phyloP scores from a whole-genome alignment of 306 rosid species.

The Sechiopsis laciniata region DNA sequence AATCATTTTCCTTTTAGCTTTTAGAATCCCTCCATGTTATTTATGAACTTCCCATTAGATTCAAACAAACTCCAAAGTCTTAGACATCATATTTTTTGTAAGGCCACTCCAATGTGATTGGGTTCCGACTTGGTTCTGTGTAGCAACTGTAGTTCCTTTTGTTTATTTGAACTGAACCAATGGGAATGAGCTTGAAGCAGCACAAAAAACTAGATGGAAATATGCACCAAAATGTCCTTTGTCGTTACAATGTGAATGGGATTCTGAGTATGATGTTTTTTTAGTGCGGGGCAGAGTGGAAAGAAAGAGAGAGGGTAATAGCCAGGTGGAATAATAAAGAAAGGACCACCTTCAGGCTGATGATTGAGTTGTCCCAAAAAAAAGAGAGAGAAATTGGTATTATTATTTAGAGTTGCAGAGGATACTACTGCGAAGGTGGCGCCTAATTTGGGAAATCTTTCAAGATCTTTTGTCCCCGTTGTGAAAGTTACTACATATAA shows the following conservation, averaged over 20 bases:
- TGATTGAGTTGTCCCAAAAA: constrained; percentile 19
- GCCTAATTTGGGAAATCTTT: constrained; percentile 23
- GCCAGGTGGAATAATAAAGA: constrained; percentile 21
- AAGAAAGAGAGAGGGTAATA: background rate
- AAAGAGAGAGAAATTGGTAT: constrained; percentile 5
- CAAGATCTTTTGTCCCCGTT: constrained; percentile 23
- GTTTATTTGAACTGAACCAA: background rate
- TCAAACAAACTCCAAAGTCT: background rate
- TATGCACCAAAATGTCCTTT: constrained; percentile 11
- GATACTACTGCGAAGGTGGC: constrained; percentile 17
- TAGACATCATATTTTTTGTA: too few relatives aligned
- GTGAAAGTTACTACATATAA: constrained; percentile 22
- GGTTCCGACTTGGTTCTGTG: background rate
- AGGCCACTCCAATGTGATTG: background rate
- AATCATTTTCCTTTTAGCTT: background rate
- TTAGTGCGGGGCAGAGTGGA: constrained; percentile 10
- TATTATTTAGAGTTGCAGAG: constrained; percentile 18
- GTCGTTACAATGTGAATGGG: constrained; percentile 7
- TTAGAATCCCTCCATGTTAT: background rate
- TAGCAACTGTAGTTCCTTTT: background rate
- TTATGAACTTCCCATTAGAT: constrained; percentile 2
- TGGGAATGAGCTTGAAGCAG: background rate
- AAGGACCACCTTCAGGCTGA: constrained; percentile 21
- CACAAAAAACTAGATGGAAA: constrained; percentile 7
- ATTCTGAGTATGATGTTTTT: constrained; percentile 14